phyloP scores from a whole-genome alignment of 192 early-diverging fungal species.

The Linnemannia schmuckeri region DNA sequence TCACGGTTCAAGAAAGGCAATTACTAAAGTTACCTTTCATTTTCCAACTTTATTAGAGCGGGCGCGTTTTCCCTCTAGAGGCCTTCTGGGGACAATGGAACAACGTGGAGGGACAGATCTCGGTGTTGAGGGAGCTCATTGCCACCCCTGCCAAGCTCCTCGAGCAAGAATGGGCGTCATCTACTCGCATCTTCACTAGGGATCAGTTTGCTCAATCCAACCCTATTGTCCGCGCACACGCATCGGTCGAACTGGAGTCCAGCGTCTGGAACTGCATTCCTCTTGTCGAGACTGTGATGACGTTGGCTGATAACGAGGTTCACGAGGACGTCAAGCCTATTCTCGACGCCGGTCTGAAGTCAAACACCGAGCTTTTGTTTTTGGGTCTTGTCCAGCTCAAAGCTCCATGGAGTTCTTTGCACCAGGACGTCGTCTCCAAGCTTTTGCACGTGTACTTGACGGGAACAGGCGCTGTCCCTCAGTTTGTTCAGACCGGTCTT shows the following conservation, averaged over 20 bases:
- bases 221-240: conserved; percentile 58
- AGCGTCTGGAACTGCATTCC: conserved; percentile 79
- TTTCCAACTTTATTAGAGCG: conserved; percentile 52
- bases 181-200: conserved; percentile 66
- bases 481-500: conserved; percentile 75
- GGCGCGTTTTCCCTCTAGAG: conserved; percentile 75
- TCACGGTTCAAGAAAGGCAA: neutral
- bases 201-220: conserved; percentile 67
- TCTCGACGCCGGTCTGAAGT: conserved; percentile 71
- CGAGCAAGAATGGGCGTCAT: conserved; percentile 63
- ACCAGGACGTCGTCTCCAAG: conserved; percentile 73
- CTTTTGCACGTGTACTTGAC: conserved; percentile 76
- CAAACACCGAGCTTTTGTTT: conserved; percentile 80
- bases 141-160: conserved; percentile 71
- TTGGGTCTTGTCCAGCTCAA: conserved; percentile 75
- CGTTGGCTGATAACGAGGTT: conserved; percentile 67
- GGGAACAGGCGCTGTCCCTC: conserved; percentile 69
- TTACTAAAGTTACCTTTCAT: neutral
- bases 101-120: conserved; percentile 78
- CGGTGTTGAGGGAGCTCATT: conserved; percentile 73
- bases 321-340: conserved; percentile 74
- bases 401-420: conserved; percentile 64
- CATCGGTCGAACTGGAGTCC: conserved; percentile 61
- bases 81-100: conserved; percentile 82
- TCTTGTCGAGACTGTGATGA: conserved; percentile 74